Evolutionary conservation across 768 basidiomycete genomes (phyloP).

Genomic region (Sporobolomyces pararoseus): DNA sequence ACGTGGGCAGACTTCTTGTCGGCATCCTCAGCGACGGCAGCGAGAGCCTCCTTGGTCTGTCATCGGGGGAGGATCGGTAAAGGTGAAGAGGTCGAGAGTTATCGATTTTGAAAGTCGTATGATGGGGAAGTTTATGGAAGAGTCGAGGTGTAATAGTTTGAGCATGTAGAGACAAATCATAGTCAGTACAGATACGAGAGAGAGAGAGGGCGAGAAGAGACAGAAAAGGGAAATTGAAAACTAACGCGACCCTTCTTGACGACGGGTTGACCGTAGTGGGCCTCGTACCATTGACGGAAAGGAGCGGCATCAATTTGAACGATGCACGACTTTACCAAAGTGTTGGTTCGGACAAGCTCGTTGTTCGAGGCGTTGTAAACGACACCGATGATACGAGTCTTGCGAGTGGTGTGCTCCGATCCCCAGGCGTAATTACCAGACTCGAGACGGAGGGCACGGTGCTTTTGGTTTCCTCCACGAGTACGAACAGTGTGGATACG

Average conservation of each 20-base stretch:
- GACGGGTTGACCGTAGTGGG: constrained; percentile 93
- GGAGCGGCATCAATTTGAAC: constrained; percentile 97
- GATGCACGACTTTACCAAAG: constrained; percentile 92
- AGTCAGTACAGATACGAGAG: no score
- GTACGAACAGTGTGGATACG: constrained; percentile 91
- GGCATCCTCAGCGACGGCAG: constrained; percentile 53
- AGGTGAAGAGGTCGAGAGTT: neutral
- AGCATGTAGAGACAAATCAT: neutral
- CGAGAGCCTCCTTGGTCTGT: constrained; percentile 57
- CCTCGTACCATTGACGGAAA: constrained; percentile 99
- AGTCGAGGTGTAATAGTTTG: neutral
- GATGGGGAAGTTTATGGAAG: neutral
- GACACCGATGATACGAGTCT: constrained; percentile 93
- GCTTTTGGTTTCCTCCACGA: constrained; percentile 92
- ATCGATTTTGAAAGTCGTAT: neutral
- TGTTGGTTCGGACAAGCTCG: constrained; percentile 99
- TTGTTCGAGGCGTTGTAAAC: constrained; percentile 99
- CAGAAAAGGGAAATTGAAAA: neutral
- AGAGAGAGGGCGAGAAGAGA: neutral
- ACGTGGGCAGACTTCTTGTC: constrained; percentile 86
- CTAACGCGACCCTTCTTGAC: constrained; percentile 63
- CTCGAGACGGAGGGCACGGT: constrained; percentile 93
- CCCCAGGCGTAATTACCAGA: constrained; percentile 98
- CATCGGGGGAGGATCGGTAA: neutral
- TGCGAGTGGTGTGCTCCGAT: constrained; percentile 86